These are phyloP conservation scores for Lycium barbarum DNA, from an alignment of 257 asterid genomes.

Conservation along the genomic window DNA sequence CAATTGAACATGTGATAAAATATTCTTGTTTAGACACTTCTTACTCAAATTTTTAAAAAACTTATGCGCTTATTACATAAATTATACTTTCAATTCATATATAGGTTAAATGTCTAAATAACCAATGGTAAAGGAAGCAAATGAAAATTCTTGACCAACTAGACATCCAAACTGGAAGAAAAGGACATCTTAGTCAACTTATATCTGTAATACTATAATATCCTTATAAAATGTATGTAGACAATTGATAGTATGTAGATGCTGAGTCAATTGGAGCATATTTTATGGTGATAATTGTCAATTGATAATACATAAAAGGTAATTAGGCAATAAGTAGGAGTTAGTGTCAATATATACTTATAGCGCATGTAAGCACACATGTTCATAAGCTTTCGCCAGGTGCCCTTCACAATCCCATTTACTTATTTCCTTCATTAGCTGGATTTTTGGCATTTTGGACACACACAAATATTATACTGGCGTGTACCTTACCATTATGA, in stretches of 20 bases:
- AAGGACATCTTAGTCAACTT: background rate
- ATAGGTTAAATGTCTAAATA: background rate
- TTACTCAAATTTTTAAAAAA: background rate
- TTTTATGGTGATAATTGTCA: background rate
- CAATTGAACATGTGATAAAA: background rate
- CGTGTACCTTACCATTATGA: background rate
- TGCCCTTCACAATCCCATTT: background rate
- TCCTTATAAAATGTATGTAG: background rate
- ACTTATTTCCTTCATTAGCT: background rate
- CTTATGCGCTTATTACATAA: background rate
- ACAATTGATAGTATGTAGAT: background rate
- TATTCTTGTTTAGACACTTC: background rate
- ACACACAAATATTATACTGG: background rate
- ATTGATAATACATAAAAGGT: background rate
- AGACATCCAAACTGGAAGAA: background rate
- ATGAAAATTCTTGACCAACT: background rate
- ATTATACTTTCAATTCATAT: background rate
- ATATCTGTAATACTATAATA: background rate
- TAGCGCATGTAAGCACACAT: constrained; percentile 17
- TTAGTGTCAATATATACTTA: background rate
- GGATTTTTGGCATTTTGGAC: background rate
- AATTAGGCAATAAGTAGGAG: constrained; percentile 27
- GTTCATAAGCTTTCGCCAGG: constrained; percentile 31
- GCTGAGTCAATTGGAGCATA: constrained; percentile 27
- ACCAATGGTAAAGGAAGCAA: background rate